Conservation (phyloP, 2,329 filamentous ascomycete species). For the Penicillium sp. region DNA sequence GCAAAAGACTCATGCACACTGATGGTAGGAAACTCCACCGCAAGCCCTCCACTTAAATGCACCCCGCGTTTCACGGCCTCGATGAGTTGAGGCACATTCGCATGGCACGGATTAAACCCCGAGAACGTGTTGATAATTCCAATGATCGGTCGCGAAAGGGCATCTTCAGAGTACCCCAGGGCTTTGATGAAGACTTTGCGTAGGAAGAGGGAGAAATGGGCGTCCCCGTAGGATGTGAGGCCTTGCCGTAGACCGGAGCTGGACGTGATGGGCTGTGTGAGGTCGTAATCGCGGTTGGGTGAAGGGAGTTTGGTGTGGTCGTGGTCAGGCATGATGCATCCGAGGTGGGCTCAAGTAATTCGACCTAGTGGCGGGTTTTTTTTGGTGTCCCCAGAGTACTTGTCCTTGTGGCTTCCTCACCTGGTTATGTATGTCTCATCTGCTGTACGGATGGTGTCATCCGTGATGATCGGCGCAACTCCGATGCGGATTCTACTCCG, state of each 20-base stretch:
- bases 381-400: no score
- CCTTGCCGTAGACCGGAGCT: conserved; percentile 56
- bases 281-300: conserved; percentile 51
- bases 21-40: conserved; percentile 69
- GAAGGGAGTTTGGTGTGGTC: background rate
- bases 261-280: conserved; percentile 48
- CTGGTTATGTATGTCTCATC: conserved; percentile 5
- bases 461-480: conserved; percentile 8
- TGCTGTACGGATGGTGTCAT: conserved; percentile 20
- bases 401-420: background rate
- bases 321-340: background rate
- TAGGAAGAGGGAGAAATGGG: conserved; percentile 68
- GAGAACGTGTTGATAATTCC: conserved; percentile 70
- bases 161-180: conserved; percentile 65
- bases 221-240: conserved; percentile 64
- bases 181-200: conserved; percentile 74
- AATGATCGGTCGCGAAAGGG: conserved; percentile 64
- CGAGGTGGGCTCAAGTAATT: no score
- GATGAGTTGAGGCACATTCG: conserved; percentile 64
- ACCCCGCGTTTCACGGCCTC: conserved; percentile 65
- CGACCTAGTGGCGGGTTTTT: no score
- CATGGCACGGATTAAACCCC: conserved; percentile 68
- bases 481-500: conserved; percentile 22
- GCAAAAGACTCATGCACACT: conserved; percentile 65
- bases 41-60: conserved; percentile 60